These are phyloP conservation scores for Torrubiella hemipterigena DNA, from an alignment of 2,329 filamentous ascomycete species.

Conservation along the genomic window DNA sequence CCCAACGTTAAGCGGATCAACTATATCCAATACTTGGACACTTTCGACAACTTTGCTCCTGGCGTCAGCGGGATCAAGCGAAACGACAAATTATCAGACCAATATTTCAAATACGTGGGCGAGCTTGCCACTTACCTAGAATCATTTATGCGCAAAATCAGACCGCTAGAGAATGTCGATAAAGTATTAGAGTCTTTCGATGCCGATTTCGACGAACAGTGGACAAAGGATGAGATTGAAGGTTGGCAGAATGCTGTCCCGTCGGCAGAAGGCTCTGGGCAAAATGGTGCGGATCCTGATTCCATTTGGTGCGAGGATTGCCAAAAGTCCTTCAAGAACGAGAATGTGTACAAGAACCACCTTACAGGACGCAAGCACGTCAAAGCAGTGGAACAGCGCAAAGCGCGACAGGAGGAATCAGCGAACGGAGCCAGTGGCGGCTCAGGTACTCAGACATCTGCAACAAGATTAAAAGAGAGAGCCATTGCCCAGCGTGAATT, in stretches of 20 bases:
- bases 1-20: slow-evolving; percentile 73
- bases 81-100: slow-evolving; percentile 77
- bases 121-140: slow-evolving; percentile 76
- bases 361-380: slow-evolving; percentile 87
- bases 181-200: slow-evolving; percentile 68
- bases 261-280: slow-evolving; percentile 17
- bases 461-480: slow-evolving; percentile 66
- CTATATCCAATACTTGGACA: slow-evolving; percentile 86
- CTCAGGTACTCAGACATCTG: slow-evolving; percentile 18
- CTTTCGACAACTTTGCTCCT: slow-evolving; percentile 76
- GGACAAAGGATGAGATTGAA: slow-evolving; percentile 66
- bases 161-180: slow-evolving; percentile 76
- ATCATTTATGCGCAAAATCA: slow-evolving; percentile 71
- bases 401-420: slow-evolving; percentile 30
- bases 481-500: slow-evolving; percentile 84
- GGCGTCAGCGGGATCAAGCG: slow-evolving; percentile 65
- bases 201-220: slow-evolving; percentile 70
- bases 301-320: slow-evolving; percentile 86
- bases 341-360: slow-evolving; percentile 87
- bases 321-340: slow-evolving; percentile 89
- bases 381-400: slow-evolving; percentile 61
- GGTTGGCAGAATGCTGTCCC: slow-evolving; percentile 59
- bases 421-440: slow-evolving; percentile 16
- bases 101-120: slow-evolving; percentile 83
- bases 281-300: slow-evolving; percentile 31